These are phyloP conservation scores for Euphorbia pulcherrima DNA, from an alignment of 345 rosid species.

Conservation along the genomic window DNA sequence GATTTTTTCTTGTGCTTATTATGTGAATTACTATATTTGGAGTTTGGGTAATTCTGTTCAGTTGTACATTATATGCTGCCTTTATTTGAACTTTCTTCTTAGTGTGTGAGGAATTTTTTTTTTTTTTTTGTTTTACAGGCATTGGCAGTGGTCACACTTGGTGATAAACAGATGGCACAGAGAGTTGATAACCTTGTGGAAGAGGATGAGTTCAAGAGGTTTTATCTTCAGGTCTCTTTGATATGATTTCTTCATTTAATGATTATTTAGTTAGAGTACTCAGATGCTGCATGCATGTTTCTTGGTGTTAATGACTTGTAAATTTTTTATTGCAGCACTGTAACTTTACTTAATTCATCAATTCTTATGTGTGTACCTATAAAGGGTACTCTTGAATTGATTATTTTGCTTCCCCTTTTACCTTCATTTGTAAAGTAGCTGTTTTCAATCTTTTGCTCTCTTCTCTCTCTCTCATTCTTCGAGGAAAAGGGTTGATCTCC, in stretches of 20 bases:
- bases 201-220: conserved; percentile 83
- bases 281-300: neutral
- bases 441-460: neutral
- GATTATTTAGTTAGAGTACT: conserved; percentile 16
- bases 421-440: neutral
- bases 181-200: conserved; percentile 81
- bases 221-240: conserved; percentile 88
- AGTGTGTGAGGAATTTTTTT: neutral
- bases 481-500: neutral
- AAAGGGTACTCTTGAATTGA: neutral
- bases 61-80: neutral
- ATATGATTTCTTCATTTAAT: conserved; percentile 19
- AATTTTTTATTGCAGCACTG: conserved; percentile 1
- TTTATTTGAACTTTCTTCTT: conserved; percentile 8
- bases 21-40: neutral
- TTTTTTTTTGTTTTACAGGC: conserved; percentile 47
- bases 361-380: neutral
- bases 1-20: neutral
- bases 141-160: conserved; percentile 92
- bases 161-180: conserved; percentile 97
- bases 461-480: neutral
- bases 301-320: neutral
- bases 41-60: neutral
- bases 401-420: neutral
- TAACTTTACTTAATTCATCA: neutral